phyloP scores from a whole-genome alignment of 2,329 filamentous ascomycete species.

The Arthrinium puccinioides region DNA sequence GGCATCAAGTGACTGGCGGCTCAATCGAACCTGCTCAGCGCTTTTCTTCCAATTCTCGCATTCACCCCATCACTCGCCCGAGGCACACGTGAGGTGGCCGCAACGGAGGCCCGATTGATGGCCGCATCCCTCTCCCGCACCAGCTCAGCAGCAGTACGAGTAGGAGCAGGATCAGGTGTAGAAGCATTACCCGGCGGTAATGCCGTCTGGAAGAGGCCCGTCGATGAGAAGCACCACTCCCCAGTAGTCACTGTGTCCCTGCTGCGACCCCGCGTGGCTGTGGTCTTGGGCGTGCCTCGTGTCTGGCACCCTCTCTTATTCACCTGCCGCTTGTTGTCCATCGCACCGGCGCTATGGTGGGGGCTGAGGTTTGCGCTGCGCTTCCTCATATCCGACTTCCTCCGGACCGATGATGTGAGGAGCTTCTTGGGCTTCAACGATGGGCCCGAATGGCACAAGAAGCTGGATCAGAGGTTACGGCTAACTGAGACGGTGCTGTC shows the following conservation, averaged over 20 bases:
- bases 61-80: too few species aligned
- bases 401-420: slow-evolving; percentile 18
- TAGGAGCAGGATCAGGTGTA: too few species aligned
- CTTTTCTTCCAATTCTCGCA: too few species aligned
- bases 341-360: slow-evolving; percentile 65
- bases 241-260: slow-evolving; percentile 29
- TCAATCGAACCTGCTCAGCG: too few species aligned
- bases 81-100: too few species aligned
- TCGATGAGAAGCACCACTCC: slow-evolving; percentile 4
- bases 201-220: too few species aligned
- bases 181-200: too few species aligned
- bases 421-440: slow-evolving; percentile 14
- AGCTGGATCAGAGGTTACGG: slow-evolving; percentile 41
- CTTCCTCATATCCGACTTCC: slow-evolving; percentile 57
- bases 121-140: too few species aligned
- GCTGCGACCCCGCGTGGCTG: slow-evolving; percentile 70
- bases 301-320: slow-evolving; percentile 70
- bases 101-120: too few species aligned
- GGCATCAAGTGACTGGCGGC: too few species aligned
- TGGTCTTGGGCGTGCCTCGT: slow-evolving; percentile 65
- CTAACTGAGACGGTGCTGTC: slow-evolving; percentile 65
- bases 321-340: slow-evolving; percentile 63
- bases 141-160: too few species aligned
- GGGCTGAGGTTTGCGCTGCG: slow-evolving; percentile 62
- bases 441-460: slow-evolving; percentile 17